Conservation (phyloP, 2,329 filamentous ascomycete genomes). For the Harringtonia aguacate region DNA sequence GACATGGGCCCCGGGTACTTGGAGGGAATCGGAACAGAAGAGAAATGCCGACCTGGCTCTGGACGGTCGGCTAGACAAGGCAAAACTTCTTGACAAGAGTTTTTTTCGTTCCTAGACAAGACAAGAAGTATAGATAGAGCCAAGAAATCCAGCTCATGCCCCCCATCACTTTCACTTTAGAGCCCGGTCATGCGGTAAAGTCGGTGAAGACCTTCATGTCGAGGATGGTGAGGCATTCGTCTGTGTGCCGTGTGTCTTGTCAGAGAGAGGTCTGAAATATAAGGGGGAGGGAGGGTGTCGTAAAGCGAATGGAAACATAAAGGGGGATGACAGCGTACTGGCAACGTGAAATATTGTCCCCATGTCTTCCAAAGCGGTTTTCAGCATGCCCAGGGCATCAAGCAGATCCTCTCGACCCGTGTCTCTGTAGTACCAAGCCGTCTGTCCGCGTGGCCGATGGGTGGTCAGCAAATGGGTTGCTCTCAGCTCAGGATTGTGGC, state of each 20-base stretch:
- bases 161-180: too few species aligned
- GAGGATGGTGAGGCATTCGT: constrained; percentile 4
- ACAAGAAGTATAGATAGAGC: background rate
- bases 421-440: constrained; percentile 7
- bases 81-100: background rate
- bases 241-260: too few species aligned
- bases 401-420: background rate
- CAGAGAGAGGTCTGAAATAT: too few species aligned
- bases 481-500: too few species aligned
- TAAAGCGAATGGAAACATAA: background rate
- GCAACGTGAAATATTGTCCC: constrained; percentile 3
- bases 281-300: too few species aligned
- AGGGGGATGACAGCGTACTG: constrained; percentile 1
- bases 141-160: background rate
- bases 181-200: background rate
- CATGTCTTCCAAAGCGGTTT: background rate
- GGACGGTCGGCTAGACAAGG: background rate
- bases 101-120: background rate
- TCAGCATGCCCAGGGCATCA: background rate
- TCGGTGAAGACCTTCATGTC: background rate
- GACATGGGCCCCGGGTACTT: too few species aligned
- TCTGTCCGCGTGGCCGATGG: too few species aligned
- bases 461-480: too few species aligned
- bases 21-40: background rate
- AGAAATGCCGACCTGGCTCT: background rate